A percentile compares a stretch with the other conserved stretches of the same genome.
These are phyloP conservation scores for Hippophae rhamnoides DNA, from an alignment of 306 rosid genomes.

Conservation along the genomic window DNA sequence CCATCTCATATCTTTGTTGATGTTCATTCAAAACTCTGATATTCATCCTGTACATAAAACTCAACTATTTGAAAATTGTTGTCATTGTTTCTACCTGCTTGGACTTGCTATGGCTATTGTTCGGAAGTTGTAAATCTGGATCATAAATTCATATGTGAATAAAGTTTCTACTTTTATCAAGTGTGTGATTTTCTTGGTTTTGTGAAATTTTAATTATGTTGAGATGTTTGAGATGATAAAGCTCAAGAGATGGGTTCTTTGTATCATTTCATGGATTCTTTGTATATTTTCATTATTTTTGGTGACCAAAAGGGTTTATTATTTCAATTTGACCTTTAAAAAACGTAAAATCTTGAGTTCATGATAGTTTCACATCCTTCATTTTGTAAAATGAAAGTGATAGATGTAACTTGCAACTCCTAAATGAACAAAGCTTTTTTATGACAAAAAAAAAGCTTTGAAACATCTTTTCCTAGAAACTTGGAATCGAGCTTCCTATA, in stretches of 20 bases:
- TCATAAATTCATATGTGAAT: constrained; percentile 30
- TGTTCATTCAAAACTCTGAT: constrained; percentile 26
- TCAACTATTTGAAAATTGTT: constrained; percentile 28
- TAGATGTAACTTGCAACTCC: too few species aligned
- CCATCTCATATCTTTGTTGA: constrained; percentile 18
- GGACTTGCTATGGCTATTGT: constrained; percentile 25
- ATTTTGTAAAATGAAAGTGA: too few species aligned
- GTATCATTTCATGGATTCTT: background rate
- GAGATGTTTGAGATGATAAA: background rate
- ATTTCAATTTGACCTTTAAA: too few species aligned
- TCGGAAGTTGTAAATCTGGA: constrained; percentile 32
- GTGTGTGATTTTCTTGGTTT: constrained; percentile 11
- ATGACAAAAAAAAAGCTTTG: too few species aligned
- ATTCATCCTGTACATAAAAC: constrained; percentile 46
- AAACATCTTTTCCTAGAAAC: too few species aligned
- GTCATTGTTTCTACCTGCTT: constrained; percentile 31
- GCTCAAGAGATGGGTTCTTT: background rate
- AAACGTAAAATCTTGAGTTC: too few species aligned
- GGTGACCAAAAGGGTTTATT: too few species aligned
- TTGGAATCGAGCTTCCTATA: too few species aligned
- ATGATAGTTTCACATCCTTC: too few species aligned
- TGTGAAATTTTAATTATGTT: background rate
- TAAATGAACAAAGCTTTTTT: too few species aligned
- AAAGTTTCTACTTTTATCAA: constrained; percentile 9
- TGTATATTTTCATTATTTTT: too few species aligned